A percentile compares a stretch with the other conserved stretches of the same genome.
phyloP scores from a whole-genome alignment of 768 basidiomycete species.

The Lactifluus piperatus region DNA sequence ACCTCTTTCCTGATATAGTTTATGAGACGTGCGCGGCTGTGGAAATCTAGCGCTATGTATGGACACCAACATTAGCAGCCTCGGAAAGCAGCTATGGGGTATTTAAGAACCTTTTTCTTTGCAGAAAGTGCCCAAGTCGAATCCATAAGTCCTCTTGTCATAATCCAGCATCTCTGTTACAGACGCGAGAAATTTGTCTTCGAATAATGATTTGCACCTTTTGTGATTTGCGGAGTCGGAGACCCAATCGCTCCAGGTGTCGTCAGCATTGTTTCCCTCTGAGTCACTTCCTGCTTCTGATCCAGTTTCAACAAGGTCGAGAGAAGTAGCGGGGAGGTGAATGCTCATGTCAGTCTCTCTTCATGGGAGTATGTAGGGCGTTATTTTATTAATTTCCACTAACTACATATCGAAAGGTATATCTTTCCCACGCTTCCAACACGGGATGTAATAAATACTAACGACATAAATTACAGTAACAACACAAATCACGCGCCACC shows the following conservation, averaged over 20 bases:
- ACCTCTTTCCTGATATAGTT: conserved; percentile 83
- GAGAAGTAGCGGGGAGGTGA: conserved; percentile 10
- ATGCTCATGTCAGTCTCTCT: conserved; percentile 4
- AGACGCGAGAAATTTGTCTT: conserved; percentile 50
- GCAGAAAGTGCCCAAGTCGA: conserved; percentile 50
- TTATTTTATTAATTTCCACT: background rate
- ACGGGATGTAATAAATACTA: too few relatives aligned
- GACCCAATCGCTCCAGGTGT: conserved; percentile 75
- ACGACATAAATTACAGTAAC: too few relatives aligned
- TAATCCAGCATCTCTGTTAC: conserved; percentile 50
- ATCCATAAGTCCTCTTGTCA: conserved; percentile 51
- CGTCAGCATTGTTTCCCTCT: conserved; percentile 33
- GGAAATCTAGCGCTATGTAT: conserved; percentile 60
- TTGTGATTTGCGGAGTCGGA: conserved; percentile 49
- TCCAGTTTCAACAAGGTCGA: background rate
- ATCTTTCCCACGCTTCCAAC: background rate
- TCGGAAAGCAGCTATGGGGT: background rate
- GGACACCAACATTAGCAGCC: conserved; percentile 4
- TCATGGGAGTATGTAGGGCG: too few relatives aligned
- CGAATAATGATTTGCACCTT: conserved; percentile 68
- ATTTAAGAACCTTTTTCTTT: conserved; percentile 42
- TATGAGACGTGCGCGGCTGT: conserved; percentile 71
- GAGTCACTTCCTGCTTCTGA: background rate
- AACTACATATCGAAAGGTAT: background rate
- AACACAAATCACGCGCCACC: too few relatives aligned